Evolutionary conservation across 495 filamentous ascomycete genomes (phyloP), one percentile per base, ranked within the genome.

Genomic region (Talaromyces liani): DNA sequence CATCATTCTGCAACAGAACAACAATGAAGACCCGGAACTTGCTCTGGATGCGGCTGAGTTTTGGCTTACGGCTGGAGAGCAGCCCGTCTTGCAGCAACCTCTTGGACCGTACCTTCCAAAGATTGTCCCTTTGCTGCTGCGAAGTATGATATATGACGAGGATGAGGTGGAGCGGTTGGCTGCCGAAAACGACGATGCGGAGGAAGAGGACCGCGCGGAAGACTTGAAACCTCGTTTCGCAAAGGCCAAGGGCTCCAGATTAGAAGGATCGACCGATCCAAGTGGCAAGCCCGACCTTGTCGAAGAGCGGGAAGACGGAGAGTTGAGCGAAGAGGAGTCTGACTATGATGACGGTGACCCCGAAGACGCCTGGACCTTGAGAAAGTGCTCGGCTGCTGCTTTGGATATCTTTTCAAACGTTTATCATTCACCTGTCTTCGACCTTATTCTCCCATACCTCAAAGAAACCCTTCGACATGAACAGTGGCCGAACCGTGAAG

Each of bases 371-470:
- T 99, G 94, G 94, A 97, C 93, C 57, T 78, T 99, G 58, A 84
- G 94, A 60, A 99, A 99, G 75, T 99, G 95, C 77, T 99, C 94
- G 34, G 94, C 95, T 18, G 95, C 94, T 25, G 93, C 95, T 24
- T 77, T 99, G 29, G 95, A 99, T 72, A 90, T 97, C 3, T 90
- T 99, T 60, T 91, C 94, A 39, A 90, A 87, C 51, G 89, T 93
- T 47, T 99, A 97, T 73, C 88, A 91, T 66, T 83, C 86, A 45
- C 86, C 88, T 2, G 92, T 99, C 36, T 97, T 99, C 75, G 86
- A 91, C 58, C 86, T 89, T 54, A 96, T 96, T 59, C 76, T 99
- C 60, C 94, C 94, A 0, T 98, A 97, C 70, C 77, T 99, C 58
- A 93, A 88, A 72, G 88, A 91, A 63, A 97, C 96, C 62, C 81